These are phyloP conservation scores for Achaetomiella virescens DNA, from an alignment of 495 filamentous ascomycete species.

Conservation along the genomic window DNA sequence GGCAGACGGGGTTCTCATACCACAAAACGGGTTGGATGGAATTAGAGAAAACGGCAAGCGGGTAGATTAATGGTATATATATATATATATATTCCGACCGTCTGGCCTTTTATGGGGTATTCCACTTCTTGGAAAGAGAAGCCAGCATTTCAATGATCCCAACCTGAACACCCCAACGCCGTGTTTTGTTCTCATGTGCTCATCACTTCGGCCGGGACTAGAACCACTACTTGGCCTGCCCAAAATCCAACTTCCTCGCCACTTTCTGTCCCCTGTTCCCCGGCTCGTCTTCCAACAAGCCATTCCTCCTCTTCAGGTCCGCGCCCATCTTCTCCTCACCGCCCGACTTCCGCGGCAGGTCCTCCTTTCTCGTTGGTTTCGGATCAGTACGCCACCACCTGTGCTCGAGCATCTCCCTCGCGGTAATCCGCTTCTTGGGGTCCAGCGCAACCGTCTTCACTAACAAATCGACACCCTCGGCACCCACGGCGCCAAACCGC, in stretches of 20 bases:
- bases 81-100: no score
- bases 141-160: not conserved
- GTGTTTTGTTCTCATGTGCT: no score
- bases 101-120: no score
- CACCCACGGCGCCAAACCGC: conserved; percentile 69
- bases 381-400: conserved; percentile 83
- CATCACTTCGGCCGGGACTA: no score
- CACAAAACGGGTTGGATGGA: no score
- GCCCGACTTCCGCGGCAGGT: conserved; percentile 60
- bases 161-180: not conserved
- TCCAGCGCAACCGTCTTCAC: conserved; percentile 81
- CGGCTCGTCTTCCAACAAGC: conserved; percentile 57
- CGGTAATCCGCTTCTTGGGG: conserved; percentile 72
- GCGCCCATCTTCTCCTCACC: conserved; percentile 72
- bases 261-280: conserved; percentile 53
- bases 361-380: conserved; percentile 72
- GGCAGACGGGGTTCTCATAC: no score
- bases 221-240: conserved; percentile 45
- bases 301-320: conserved; percentile 76
- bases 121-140: no score
- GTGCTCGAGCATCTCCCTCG: conserved; percentile 70
- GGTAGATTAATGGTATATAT: not conserved
- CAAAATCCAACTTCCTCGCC: conserved; percentile 84
- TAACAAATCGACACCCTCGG: conserved; percentile 77
- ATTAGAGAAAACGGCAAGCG: conserved; percentile 2